phyloP scores from a whole-genome alignment of 202 grass and related monocot species.

The Setaria italica region DNA sequence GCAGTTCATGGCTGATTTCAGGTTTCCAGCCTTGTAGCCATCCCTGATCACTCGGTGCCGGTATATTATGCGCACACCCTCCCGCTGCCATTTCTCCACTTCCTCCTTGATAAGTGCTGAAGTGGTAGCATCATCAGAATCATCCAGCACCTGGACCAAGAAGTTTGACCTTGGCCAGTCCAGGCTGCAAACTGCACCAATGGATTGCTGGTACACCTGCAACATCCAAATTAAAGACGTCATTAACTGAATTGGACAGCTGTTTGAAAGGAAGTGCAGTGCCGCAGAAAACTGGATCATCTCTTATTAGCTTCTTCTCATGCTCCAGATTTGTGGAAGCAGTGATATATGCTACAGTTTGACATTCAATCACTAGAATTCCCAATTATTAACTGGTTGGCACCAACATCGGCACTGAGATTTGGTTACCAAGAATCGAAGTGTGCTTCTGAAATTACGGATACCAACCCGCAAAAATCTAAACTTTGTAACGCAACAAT shows the following conservation, averaged over 20 bases:
- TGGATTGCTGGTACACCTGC: slow-evolving; percentile 91
- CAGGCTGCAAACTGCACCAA: slow-evolving; percentile 70
- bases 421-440: slow-evolving; percentile 16
- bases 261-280: slow-evolving; percentile 29
- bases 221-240: slow-evolving; percentile 32
- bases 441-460: slow-evolving; percentile 30
- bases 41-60: slow-evolving; percentile 72
- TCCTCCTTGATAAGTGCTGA: slow-evolving; percentile 78
- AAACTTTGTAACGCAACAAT: slow-evolving; percentile 18
- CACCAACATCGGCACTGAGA: slow-evolving; percentile 23
- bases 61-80: slow-evolving; percentile 77
- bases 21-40: slow-evolving; percentile 88
- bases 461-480: slow-evolving; percentile 20
- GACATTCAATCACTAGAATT: slow-evolving; percentile 19
- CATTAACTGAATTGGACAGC: slow-evolving; percentile 23
- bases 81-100: slow-evolving; percentile 76
- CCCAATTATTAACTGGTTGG: slow-evolving; percentile 22
- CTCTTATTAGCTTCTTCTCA: background rate
- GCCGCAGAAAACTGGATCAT: background rate
- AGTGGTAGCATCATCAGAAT: slow-evolving; percentile 72
- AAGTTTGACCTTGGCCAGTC: slow-evolving; percentile 78
- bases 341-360: background rate
- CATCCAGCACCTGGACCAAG: slow-evolving; percentile 77
- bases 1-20: slow-evolving; percentile 86
- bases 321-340: slow-evolving; percentile 19